Evolutionary conservation across 2,329 filamentous ascomycete species (phyloP), one percentile per base, ranked within the genome.

Genomic region (Beauveria australis): DNA sequence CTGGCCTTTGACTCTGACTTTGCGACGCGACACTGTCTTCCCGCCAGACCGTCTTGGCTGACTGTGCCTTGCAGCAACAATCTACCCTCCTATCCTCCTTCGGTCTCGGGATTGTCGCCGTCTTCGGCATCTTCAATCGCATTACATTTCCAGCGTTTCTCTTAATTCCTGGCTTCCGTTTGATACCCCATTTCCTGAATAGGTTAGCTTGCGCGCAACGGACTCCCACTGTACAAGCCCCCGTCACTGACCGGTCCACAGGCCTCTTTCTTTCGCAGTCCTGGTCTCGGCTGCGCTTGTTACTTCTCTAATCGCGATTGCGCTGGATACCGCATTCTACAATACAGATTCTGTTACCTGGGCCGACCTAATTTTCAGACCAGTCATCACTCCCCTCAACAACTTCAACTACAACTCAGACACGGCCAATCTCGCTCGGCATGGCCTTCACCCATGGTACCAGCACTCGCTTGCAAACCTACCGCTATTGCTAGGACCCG

Each of bases 111-210:
- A 85, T 92, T 63, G 84, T 97, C 59, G 81, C 84, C 57, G 88
- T 96, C 16, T 89, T 94, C 69, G 94, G 94, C 54, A 78, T 93
- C 62, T 99, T 99, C 76, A 99, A 97, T 75, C 86, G 94, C 66
- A 97, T 97, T 69, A 99, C 94, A 10, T 97, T 97, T 73, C 93
- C 93, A 51, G 93, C 92, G 16, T 99, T 96, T 72, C 76, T 99
- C 63, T 73, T 96, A 62, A 85, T 97, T 71, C 93, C 94, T 58
- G 88, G 88, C 41, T 77, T 96, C 71, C 87, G 87, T 70, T 80
- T 99, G 70, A 78, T 97, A 72, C 91, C 91, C 65, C 89, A 96
- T 77, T 94, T 96, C 70, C 76, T 84, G 72, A 86, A 86, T 73
- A 93, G 88, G 89, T 94, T 75, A 70, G 84, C 76, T 28, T 54